Base-by-base conservation (phyloP, 2,329 filamentous ascomycete genomes). In the Sporothrix sp. region DNA sequence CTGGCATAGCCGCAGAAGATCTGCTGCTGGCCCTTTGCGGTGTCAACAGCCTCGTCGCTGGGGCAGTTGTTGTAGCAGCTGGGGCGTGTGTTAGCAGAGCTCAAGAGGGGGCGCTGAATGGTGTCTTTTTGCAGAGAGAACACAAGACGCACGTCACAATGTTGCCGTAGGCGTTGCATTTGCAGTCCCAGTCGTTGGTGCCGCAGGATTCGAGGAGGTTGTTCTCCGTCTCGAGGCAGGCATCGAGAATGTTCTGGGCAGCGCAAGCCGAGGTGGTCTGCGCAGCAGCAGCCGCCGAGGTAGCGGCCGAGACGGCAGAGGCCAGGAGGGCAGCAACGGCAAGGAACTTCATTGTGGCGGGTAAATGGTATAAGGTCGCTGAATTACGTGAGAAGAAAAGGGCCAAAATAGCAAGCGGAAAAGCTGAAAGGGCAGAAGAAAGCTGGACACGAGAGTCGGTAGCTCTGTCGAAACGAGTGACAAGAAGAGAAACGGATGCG, bases 51-150 rank as follows among this genome's bases (percentile, higher is more conserved):
- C 46, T 60, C 2, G 62, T 77, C 73, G 58, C 71, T 65, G 60
- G 74, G 74, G 67, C 74, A 77, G 70, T 77, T 76, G 68, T 58
- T 56, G 54, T 57, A 77, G 71, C 74, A 77, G 54, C 71, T 73
- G 51, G 10, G n/a, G 13, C 4, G 13, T 3, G 4, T 18, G 46
- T 54, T 33, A 40, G 25, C 4, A 28, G 16, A n/a, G n/a, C n/a
- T n/a, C n/a, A n/a, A n/a, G n/a, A n/a, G n/a, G n/a, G n/a, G n/a
- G n/a, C n/a, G n/a, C n/a, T n/a, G n/a, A n/a, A n/a, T n/a, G 6
- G 23, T 13, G 9, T 13, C 2, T 38, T 7, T 21, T 5, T 6
- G 7, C 3, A n/a, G 8, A 14, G 35, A 16, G 7, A 8, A 13
- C n/a, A n/a, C n/a, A n/a, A 11, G n/a, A 65, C 70, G 54, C 61